phyloP scores from a whole-genome alignment of 139 green algal genomes.

The Pycnococcus provasolii region DNA sequence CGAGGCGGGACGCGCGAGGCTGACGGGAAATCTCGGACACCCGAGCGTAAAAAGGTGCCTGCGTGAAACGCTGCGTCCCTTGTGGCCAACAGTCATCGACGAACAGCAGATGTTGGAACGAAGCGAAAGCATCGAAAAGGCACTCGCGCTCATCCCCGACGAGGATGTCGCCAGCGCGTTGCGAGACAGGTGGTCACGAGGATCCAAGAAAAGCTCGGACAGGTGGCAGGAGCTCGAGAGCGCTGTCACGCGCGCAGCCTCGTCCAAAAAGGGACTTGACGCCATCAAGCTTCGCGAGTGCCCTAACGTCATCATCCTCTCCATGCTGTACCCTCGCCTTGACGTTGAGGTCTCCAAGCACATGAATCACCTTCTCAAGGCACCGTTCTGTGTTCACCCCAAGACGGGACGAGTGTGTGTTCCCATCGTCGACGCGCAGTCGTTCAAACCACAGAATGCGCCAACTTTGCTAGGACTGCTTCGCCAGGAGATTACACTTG shows the following conservation, averaged over 20 bases:
- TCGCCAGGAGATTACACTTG: too few relatives aligned
- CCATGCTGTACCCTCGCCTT: slow-evolving; percentile 73
- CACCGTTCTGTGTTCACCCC: slow-evolving; percentile 96
- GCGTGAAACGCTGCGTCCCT: too few relatives aligned
- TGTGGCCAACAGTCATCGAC: too few relatives aligned
- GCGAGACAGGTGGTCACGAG: too few relatives aligned
- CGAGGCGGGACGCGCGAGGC: neutral
- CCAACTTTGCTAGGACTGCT: too few relatives aligned
- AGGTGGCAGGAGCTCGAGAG: slow-evolving; percentile 44
- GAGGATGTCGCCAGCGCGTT: too few relatives aligned
- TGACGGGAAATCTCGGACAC: neutral
- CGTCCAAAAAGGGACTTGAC: neutral
- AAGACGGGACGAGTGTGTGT: slow-evolving; percentile 97
- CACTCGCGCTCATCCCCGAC: neutral
- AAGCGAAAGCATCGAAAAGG: too few relatives aligned
- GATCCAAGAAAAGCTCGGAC: slow-evolving; percentile 13
- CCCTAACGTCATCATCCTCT: slow-evolving; percentile 40
- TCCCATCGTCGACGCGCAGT: slow-evolving; percentile 49
- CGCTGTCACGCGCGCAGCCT: slow-evolving; percentile 13
- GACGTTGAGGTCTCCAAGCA: slow-evolving; percentile 98
- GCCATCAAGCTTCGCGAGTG: slow-evolving; percentile 15
- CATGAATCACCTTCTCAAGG: slow-evolving; percentile 99
- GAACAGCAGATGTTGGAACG: too few relatives aligned
- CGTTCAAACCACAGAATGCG: too few relatives aligned
- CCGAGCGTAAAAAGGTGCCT: too few relatives aligned